These are phyloP conservation scores for Trichoderma atrobrunneum DNA, from an alignment of 2,329 filamentous ascomycete genomes.

Conservation along the genomic window DNA sequence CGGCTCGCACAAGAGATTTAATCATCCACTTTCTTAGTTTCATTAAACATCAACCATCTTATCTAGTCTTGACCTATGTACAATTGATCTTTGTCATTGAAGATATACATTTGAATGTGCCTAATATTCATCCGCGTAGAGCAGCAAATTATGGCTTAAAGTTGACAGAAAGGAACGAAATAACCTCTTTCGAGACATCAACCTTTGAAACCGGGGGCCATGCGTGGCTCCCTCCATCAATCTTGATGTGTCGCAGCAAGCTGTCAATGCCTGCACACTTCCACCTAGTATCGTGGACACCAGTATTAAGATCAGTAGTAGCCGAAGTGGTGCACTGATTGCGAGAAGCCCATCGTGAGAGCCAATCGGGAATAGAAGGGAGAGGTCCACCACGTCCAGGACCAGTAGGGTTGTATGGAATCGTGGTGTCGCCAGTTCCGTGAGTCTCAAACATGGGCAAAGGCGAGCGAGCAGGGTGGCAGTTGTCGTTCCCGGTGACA, in stretches of 20 bases:
- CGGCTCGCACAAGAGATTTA: background rate
- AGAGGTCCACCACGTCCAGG: slow-evolving; percentile 40
- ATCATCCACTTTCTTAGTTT: background rate
- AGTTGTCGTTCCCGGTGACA: slow-evolving; percentile 27
- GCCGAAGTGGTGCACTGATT: slow-evolving; percentile 20
- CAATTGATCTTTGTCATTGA: background rate
- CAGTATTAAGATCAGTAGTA: slow-evolving; percentile 7
- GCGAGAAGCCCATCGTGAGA: slow-evolving; percentile 37
- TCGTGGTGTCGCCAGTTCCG: slow-evolving; percentile 46
- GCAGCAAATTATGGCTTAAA: background rate
- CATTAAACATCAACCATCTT: background rate
- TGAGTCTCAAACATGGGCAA: slow-evolving; percentile 51
- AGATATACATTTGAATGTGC: background rate
- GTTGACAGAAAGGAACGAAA: background rate
- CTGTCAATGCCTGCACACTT: slow-evolving; percentile 20
- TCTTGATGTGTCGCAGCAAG: slow-evolving; percentile 23
- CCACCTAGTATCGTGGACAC: slow-evolving; percentile 22
- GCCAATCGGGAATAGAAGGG: slow-evolving; percentile 43
- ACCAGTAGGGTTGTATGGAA: slow-evolving; percentile 42
- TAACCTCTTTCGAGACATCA: background rate
- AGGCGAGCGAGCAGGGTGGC: slow-evolving; percentile 38
- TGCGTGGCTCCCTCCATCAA: slow-evolving; percentile 21
- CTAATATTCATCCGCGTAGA: background rate
- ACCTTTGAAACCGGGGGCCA: slow-evolving; percentile 19
- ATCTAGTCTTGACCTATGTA: background rate